A percentile compares a stretch with the other conserved stretches of the same genome.
These are phyloP conservation scores for Sporobolomyces phaffii DNA, from an alignment of 768 basidiomycete species.

Conservation along the genomic window DNA sequence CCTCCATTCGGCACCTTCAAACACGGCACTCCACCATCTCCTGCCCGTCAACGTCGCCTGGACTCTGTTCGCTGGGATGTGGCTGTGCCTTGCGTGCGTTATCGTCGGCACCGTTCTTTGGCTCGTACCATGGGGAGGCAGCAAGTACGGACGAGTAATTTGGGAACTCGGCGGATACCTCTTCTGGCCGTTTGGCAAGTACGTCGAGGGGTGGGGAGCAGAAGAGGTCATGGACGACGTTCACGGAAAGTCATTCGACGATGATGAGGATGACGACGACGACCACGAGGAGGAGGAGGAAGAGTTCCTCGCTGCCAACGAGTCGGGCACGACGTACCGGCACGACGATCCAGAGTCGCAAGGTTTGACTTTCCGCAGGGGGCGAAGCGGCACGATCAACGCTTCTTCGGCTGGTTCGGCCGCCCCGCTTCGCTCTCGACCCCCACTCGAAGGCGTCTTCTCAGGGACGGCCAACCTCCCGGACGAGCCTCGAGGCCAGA, in stretches of 20 bases:
- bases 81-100: slow-evolving; percentile 71
- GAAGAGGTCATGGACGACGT: slow-evolving; percentile 48
- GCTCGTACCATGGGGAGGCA: slow-evolving; percentile 71
- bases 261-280: slow-evolving; percentile 43
- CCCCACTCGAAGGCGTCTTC: slow-evolving; percentile 33
- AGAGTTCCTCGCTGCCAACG: slow-evolving; percentile 6
- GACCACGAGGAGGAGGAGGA: slow-evolving; percentile 13
- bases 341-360: slow-evolving; percentile 22
- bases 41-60: slow-evolving; percentile 92
- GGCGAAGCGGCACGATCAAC: slow-evolving; percentile 22
- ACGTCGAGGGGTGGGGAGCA: slow-evolving; percentile 68
- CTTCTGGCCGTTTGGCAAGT: slow-evolving; percentile 94
- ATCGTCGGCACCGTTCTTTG: slow-evolving; percentile 62
- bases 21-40: slow-evolving; percentile 85
- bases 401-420: neutral
- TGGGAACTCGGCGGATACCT: slow-evolving; percentile 95
- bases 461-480: slow-evolving; percentile 25
- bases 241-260: slow-evolving; percentile 31
- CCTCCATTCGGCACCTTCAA: slow-evolving; percentile 83
- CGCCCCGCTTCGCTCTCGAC: slow-evolving; percentile 13
- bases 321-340: slow-evolving; percentile 1
- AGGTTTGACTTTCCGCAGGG: slow-evolving; percentile 11
- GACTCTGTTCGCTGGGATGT: slow-evolving; percentile 85
- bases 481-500: slow-evolving; percentile 50
- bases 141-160: slow-evolving; percentile 73